Conservation (phyloP, 805 yeast species). For the Metschnikowia sp. region DNA sequence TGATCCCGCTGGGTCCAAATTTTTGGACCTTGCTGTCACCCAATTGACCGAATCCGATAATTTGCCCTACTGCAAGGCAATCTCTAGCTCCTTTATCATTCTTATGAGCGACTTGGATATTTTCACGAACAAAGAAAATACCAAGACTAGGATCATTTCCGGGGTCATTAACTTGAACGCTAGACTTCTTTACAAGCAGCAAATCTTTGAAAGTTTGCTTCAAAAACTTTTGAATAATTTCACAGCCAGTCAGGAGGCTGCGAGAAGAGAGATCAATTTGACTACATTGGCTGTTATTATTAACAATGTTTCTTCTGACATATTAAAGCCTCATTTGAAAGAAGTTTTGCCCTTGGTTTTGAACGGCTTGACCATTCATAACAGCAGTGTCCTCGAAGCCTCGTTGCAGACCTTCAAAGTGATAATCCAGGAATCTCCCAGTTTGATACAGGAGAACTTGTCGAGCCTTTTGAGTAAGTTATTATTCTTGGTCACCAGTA, state of each 20-base stretch:
- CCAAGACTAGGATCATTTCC: conserved; percentile 33
- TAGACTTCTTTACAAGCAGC: conserved; percentile 75
- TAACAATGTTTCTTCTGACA: conserved; percentile 57
- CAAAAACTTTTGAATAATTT: conserved; percentile 53
- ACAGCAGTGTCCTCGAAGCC: conserved; percentile 52
- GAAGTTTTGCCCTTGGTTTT: conserved; percentile 69
- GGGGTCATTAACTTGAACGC: conserved; percentile 55
- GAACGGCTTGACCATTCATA: conserved; percentile 52
- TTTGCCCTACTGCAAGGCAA: conserved; percentile 19
- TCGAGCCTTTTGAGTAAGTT: conserved; percentile 56
- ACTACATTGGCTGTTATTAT: conserved; percentile 66
- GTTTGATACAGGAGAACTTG: conserved; percentile 51
- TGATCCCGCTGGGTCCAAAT: conserved; percentile 35
- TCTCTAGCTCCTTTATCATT: conserved; percentile 58
- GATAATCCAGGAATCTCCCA: conserved; percentile 51
- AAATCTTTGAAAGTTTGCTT: conserved; percentile 59
- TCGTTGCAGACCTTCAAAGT: conserved; percentile 58
- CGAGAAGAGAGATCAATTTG: conserved; percentile 49
- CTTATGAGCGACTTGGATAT: conserved; percentile 65
- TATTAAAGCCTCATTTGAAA: conserved; percentile 62
- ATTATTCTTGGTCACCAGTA: conserved; percentile 31
- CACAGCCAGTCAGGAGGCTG: conserved; percentile 16
- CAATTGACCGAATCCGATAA: conserved; percentile 29
- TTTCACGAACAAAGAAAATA: conserved; percentile 42
- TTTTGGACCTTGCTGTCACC: conserved; percentile 20